Evolutionary conservation across 176 grass and related monocot genomes (phyloP), one percentile per base, ranked within the genome.

Genomic region (Ananas comosus): DNA sequence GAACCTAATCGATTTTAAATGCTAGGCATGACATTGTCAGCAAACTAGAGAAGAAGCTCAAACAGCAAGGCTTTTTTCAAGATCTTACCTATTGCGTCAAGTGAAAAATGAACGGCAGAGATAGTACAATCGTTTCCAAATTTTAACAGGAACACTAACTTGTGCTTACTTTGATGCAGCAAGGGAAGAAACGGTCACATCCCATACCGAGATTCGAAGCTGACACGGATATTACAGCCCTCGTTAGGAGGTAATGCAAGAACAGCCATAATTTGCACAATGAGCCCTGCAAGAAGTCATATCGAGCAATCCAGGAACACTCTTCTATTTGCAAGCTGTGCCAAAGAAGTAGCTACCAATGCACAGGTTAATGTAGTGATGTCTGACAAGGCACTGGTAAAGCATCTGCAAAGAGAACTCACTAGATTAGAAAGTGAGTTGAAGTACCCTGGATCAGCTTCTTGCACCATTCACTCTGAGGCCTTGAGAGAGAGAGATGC

Each of bases 121-220:
- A 42, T 42, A 42, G 33, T 42, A 42, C 33, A 27, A 27, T 27
- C 2, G 1, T 27, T 27, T 27, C 25, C 25, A 42, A 42, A 42
- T 42, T 42, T 42, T 42, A 42, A 5, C 33, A 42, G 33, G 33
- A 42, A 42, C 33, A 42, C 33, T 42, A 42, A 49, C 12, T 22
- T 1, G 1, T 51, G 12, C 27, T 51, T 73, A 12, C 12, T 14
- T 9, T 70, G 68, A 22, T 83, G 80, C 81, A 88, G 93, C 76
- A 91, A 89, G 54, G 84, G 89, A 14, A 90, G 82, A 75, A 92
- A 83, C 24, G 92, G 93, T 0, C 89, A 97, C 23, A 82, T 92
- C 10, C 93, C 89, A 17, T 97, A 92, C 61, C 80, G 93, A 72
- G 93, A 97, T 72, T 97, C 93, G 50, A 97, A 97, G 79, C 71